These are phyloP conservation scores for Suillus clintonianus DNA, from an alignment of 768 basidiomycete genomes.

Conservation along the genomic window DNA sequence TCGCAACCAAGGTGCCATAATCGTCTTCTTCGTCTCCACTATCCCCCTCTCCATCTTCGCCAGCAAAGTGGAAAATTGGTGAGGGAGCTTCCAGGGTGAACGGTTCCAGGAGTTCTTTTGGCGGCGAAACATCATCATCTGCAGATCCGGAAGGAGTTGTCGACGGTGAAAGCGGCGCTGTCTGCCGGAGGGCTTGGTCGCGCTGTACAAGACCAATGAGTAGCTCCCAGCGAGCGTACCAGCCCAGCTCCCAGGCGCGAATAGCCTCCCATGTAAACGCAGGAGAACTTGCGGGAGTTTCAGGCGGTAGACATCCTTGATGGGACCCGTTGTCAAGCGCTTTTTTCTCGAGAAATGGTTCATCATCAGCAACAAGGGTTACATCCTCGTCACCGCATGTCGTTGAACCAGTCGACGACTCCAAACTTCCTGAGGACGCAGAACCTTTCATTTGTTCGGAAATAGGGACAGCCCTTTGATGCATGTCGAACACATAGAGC, in stretches of 20 bases:
- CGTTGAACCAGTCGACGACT: neutral
- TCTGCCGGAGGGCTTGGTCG: slow-evolving; percentile 21
- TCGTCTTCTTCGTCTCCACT: slow-evolving; percentile 28
- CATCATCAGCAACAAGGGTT: slow-evolving; percentile 56
- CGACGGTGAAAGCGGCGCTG: slow-evolving; percentile 1
- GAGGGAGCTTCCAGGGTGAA: slow-evolving; percentile 1
- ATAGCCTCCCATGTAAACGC: slow-evolving; percentile 11
- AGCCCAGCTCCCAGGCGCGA: slow-evolving; percentile 45
- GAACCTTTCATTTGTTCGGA: neutral
- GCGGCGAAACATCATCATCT: neutral
- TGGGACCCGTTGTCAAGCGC: neutral
- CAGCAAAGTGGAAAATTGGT: slow-evolving; percentile 22
- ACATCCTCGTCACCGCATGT: slow-evolving; percentile 32
- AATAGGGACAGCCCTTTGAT: slow-evolving; percentile 24
- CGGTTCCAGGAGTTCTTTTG: neutral
- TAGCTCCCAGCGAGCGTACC: slow-evolving; percentile 58
- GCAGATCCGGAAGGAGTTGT: neutral
- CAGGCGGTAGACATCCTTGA: neutral
- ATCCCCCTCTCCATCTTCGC: slow-evolving; percentile 19
- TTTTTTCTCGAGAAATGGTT: neutral
- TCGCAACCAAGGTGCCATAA: slow-evolving; percentile 22
- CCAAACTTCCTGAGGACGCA: neutral
- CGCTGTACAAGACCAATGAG: slow-evolving; percentile 44
- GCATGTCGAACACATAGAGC: slow-evolving; percentile 64
- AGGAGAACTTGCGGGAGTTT: neutral